Conservation (phyloP, 2,329 filamentous ascomycete species). For the Alternaria postmessia region DNA sequence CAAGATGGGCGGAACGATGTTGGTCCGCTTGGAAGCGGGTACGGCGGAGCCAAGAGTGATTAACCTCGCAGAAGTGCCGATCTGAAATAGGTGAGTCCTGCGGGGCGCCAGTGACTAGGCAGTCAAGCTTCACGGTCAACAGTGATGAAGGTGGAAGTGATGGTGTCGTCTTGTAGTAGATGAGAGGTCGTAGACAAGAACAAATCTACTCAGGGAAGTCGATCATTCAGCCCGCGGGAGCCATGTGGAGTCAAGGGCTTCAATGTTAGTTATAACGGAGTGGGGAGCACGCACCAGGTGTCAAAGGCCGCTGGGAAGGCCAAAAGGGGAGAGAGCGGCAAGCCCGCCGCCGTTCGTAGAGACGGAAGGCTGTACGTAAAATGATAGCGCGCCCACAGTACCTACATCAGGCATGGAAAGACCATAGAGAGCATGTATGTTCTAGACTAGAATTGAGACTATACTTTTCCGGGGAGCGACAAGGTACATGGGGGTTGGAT, state of each 20-base stretch:
- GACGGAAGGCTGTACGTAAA: conserved; percentile 41
- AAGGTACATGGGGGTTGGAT: conserved; percentile 33
- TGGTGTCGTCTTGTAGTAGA: conserved; percentile 20
- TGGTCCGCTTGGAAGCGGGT: conserved; percentile 29
- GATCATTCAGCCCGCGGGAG: conserved; percentile 29
- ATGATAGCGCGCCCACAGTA: conserved; percentile 36
- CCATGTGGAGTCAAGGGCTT: conserved; percentile 40
- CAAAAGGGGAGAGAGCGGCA: conserved; percentile 38
- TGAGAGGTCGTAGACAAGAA: conserved; percentile 22
- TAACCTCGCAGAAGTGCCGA: conserved; percentile 39
- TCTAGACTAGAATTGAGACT: conserved; percentile 36
- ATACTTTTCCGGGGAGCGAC: conserved; percentile 24
- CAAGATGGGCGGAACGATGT: conserved; percentile 30
- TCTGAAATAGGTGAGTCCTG: conserved; percentile 32
- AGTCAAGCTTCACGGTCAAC: conserved; percentile 12
- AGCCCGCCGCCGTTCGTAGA: conserved; percentile 30
- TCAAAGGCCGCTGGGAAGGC: conserved; percentile 31
- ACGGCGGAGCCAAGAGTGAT: conserved; percentile 38
- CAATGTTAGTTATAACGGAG: conserved; percentile 36
- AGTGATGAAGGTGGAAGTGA: conserved; percentile 15
- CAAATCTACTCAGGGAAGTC: conserved; percentile 22
- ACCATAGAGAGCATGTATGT: conserved; percentile 31
- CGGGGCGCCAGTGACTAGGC: conserved; percentile 21
- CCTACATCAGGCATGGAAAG: conserved; percentile 26
- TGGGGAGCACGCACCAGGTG: conserved; percentile 47